A percentile compares a stretch with the other conserved stretches of the same genome.
phyloP scores from a whole-genome alignment of 1,139 yeast species.

The Magnusiomyces paraingens region DNA sequence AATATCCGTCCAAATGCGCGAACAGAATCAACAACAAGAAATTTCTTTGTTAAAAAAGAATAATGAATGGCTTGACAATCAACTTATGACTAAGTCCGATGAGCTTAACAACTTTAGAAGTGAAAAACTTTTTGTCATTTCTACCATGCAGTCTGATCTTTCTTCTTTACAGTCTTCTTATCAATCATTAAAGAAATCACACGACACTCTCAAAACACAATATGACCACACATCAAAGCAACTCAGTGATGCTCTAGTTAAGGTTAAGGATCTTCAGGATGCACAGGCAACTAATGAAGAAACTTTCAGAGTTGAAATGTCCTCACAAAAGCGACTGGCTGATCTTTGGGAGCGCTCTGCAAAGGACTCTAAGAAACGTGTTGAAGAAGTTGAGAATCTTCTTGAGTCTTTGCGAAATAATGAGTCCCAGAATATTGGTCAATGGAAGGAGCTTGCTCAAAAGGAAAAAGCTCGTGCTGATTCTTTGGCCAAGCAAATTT shows the following conservation, averaged over 20 bases:
- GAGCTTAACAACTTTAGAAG: conserved; percentile 37
- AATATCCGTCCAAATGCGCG: conserved; percentile 34
- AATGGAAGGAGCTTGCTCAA: conserved; percentile 30
- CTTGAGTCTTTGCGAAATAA: conserved; percentile 36
- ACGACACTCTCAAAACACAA: conserved; percentile 28
- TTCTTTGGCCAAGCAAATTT: conserved; percentile 27
- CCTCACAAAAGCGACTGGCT: conserved; percentile 56
- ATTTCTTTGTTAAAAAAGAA: conserved; percentile 33
- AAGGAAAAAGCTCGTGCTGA: conserved; percentile 26
- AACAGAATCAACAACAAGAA: conserved; percentile 38
- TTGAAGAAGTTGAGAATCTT: conserved; percentile 41
- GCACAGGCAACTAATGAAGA: conserved; percentile 44
- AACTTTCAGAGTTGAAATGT: conserved; percentile 55
- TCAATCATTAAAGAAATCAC: conserved; percentile 30
- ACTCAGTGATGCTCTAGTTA: conserved; percentile 37
- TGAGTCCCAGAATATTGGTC: conserved; percentile 28
- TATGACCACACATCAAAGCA: conserved; percentile 35
- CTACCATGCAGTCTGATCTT: conserved; percentile 33
- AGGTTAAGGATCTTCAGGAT: conserved; percentile 45
- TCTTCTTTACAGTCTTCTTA: conserved; percentile 34
- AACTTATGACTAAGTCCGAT: conserved; percentile 32
- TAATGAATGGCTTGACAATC: conserved; percentile 37
- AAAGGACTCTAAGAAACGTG: conserved; percentile 24
- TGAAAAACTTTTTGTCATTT: conserved; percentile 30
- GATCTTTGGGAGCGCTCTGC: conserved; percentile 52